Percentiles rank a stretch among this genome's conserved stretches.
phyloP scores from a whole-genome alignment of 129 eudicot genomes.

The Artemisia annua region DNA sequence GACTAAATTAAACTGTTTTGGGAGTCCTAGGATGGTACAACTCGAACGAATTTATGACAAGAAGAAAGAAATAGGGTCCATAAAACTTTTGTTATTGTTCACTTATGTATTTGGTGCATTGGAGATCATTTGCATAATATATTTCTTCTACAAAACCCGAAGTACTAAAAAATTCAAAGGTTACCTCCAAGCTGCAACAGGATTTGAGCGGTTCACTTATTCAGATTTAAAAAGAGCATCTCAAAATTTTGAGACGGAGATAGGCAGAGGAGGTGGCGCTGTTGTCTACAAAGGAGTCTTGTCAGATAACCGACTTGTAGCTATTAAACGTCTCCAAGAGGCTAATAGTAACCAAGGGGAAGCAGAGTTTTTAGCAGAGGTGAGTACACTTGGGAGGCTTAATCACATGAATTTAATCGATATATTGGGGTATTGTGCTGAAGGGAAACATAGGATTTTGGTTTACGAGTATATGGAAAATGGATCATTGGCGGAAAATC shows the following conservation, averaged over 20 bases:
- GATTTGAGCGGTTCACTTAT: conserved; percentile 43
- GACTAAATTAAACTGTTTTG: conserved; percentile 18
- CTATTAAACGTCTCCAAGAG: conserved; percentile 39
- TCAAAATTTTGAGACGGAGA: conserved; percentile 35
- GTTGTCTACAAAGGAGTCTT: conserved; percentile 43
- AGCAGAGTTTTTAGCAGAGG: conserved; percentile 46
- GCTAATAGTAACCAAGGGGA: conserved; percentile 38
- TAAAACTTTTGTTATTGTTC: conserved; percentile 35
- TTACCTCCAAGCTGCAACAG: conserved; percentile 39
- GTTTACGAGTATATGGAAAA: conserved; percentile 50
- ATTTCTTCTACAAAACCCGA: conserved; percentile 27
- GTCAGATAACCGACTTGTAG: conserved; percentile 32
- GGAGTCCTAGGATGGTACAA: not conserved
- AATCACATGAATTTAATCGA: conserved; percentile 51
- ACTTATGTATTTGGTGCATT: conserved; percentile 41
- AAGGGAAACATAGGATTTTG: conserved; percentile 41
- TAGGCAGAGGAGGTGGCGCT: conserved; percentile 53
- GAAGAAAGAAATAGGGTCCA: conserved; percentile 21
- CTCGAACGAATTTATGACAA: conserved; percentile 30
- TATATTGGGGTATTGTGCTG: conserved; percentile 51
- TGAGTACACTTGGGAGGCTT: conserved; percentile 41
- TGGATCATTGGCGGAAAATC: conserved; percentile 43
- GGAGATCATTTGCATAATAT: conserved; percentile 33
- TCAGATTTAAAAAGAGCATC: conserved; percentile 44
- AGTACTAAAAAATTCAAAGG: conserved; percentile 7